A percentile compares a stretch with the other conserved stretches of the same genome.
phyloP scores from a whole-genome alignment of 2,329 filamentous ascomycete species.

The Leptodontidium sp. region DNA sequence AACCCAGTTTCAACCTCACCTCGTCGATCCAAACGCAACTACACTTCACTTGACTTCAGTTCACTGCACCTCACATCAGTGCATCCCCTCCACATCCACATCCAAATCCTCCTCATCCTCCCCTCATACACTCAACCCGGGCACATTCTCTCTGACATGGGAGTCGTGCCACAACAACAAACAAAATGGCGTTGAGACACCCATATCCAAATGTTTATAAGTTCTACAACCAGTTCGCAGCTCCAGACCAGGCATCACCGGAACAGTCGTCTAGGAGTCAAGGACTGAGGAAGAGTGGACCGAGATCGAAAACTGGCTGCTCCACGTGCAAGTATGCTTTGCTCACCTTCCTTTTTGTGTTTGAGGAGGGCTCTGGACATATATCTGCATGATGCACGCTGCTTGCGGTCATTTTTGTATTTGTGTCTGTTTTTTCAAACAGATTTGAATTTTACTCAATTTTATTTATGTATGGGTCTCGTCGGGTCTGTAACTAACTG shows the following conservation, averaged over 20 bases:
- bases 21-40: slow-evolving; percentile 9
- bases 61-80: neutral
- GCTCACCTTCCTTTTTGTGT: neutral
- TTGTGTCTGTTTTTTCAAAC: neutral
- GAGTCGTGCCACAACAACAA: slow-evolving; percentile 31
- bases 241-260: slow-evolving; percentile 44
- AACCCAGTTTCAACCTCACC: slow-evolving; percentile 1
- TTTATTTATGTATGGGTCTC: neutral
- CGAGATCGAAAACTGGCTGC: slow-evolving; percentile 46
- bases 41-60: neutral
- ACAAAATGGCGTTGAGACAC: slow-evolving; percentile 45
- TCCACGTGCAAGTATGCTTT: slow-evolving; percentile 47
- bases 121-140: neutral
- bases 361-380: neutral
- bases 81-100: too few species aligned
- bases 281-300: slow-evolving; percentile 47
- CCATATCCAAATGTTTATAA: slow-evolving; percentile 48
- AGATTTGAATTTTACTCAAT: too few species aligned
- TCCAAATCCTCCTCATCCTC: neutral
- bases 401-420: too few species aligned
- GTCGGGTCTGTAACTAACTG: slow-evolving; percentile 26
- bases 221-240: slow-evolving; percentile 47
- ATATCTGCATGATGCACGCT: neutral
- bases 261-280: slow-evolving; percentile 46
- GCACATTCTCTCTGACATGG: slow-evolving; percentile 10